Evolutionary conservation across 176 grass and related monocot genomes (phyloP).

Genomic region (Avena insularis): DNA sequence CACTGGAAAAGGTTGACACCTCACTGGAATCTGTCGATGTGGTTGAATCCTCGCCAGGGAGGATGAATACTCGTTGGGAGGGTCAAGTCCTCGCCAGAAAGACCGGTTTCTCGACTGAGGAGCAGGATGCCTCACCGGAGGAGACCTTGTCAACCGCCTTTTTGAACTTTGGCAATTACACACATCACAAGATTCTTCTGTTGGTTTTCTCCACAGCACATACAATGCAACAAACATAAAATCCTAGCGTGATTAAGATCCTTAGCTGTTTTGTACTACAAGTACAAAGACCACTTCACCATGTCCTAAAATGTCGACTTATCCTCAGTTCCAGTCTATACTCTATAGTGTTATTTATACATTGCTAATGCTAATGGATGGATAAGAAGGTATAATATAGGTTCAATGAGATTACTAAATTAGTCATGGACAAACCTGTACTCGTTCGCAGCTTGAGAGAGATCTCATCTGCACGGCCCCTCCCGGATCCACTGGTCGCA

Average conservation of each 20-base stretch:
- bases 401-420: not conserved
- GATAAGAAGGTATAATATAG: not conserved
- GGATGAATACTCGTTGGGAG: too few species aligned
- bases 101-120: too few species aligned
- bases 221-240: constrained; percentile 2
- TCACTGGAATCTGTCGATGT: too few species aligned
- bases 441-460: constrained; percentile 75
- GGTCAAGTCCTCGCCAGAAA: too few species aligned
- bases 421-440: constrained; percentile 62
- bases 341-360: not conserved
- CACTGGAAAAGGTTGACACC: too few species aligned
- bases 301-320: not conserved
- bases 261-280: not conserved
- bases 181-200: not conserved
- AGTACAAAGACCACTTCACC: not conserved
- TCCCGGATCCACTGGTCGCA: constrained; percentile 38
- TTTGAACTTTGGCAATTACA: too few species aligned
- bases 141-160: too few species aligned
- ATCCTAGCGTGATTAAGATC: not conserved
- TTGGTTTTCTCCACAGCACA: not conserved
- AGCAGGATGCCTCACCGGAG: too few species aligned
- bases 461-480: constrained; percentile 64
- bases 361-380: constrained; percentile 30
- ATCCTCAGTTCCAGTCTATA: not conserved
- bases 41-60: too few species aligned